phyloP scores from a whole-genome alignment of 2,329 filamentous ascomycete species.

The Nemania sp. region DNA sequence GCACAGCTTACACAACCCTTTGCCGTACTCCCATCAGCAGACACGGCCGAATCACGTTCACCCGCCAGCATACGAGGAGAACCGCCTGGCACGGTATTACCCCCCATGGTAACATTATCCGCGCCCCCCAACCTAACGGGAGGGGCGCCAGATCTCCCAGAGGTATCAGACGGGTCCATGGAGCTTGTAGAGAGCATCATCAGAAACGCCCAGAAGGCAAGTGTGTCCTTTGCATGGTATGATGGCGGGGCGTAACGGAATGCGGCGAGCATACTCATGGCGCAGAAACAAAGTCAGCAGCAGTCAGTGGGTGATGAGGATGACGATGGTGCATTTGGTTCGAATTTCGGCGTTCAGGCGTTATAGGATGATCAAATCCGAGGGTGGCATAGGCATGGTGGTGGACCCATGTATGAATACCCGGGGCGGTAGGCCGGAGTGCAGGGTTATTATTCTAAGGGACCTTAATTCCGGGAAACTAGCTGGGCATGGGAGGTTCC shows the following conservation, averaged over 20 bases:
- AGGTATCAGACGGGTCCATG: conserved; percentile 40
- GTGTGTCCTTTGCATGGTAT: conserved; percentile 24
- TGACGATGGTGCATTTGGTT: conserved; percentile 9
- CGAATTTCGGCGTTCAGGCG: conserved; percentile 15
- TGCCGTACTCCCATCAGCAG: conserved; percentile 8
- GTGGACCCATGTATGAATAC: conserved; percentile 7
- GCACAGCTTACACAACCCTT: conserved; percentile 3
- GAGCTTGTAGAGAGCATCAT: conserved; percentile 42
- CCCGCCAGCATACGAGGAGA: neutral
- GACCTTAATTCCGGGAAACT: neutral
- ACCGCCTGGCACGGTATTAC: neutral
- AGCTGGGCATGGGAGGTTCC: neutral
- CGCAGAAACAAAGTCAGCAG: neutral
- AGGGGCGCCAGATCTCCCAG: conserved; percentile 34
- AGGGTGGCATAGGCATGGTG: neutral
- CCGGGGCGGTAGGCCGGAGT: neutral
- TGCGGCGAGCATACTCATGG: no score
- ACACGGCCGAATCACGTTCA: neutral
- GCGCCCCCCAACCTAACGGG: neutral
- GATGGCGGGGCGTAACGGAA: neutral
- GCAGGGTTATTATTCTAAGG: neutral
- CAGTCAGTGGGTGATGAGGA: conserved; percentile 16
- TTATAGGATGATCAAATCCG: neutral
- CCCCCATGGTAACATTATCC: neutral
- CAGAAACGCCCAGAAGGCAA: conserved; percentile 39